Evolutionary conservation across 2,329 filamentous ascomycete species (phyloP), one percentile per base, ranked within the genome.

Genomic region (Paecilomyces sp.): DNA sequence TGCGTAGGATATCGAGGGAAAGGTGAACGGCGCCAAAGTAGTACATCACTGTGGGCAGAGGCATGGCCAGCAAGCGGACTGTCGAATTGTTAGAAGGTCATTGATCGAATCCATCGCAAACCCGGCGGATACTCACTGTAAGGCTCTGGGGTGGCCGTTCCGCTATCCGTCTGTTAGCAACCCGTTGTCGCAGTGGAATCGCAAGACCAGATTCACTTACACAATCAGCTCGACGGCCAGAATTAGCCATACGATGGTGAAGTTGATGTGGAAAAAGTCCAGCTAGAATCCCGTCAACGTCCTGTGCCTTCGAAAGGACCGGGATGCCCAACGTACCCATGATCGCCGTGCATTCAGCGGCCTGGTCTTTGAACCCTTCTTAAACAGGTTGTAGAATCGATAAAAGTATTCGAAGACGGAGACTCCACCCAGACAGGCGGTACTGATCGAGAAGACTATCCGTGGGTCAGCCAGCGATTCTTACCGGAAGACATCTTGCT

Each of bases 241-340:
- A 47, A 77, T 77, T 57, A 77, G 62, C 76, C 76, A 78, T 24
- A 78, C 74, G 41, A 77, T 71, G 13, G 76, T 77, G 61, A 78
- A 79, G 54, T 77, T 77, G 65, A 78, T 77, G 30, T 78, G 76
- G 57, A 78, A 78, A 62, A 78, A 78, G 57, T 79, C 76, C 58
- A 78, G 69, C 75, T 77, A 61, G 24, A 2, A 61, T 58, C 51
- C 65, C 60, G 41, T 58, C 22, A 24, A 50, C n/a, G 33, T 52
- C 54, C 22, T 13, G 25, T 22, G 31, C 13, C 15, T 25, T 55
- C 1, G 25, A 55, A 22, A 3, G 11, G 5, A 34, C 15, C 15
- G 15, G 22, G 25, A 33, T 22, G 18, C 15, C 30, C 51, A 15
- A 57, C 64, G 36, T 70, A 78, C 75, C 75, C 76, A 74, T 74